Evolutionary conservation across 306 rosid genomes (phyloP), one percentile per base, ranked within the genome.

Genomic region (Comarum palustre): DNA sequence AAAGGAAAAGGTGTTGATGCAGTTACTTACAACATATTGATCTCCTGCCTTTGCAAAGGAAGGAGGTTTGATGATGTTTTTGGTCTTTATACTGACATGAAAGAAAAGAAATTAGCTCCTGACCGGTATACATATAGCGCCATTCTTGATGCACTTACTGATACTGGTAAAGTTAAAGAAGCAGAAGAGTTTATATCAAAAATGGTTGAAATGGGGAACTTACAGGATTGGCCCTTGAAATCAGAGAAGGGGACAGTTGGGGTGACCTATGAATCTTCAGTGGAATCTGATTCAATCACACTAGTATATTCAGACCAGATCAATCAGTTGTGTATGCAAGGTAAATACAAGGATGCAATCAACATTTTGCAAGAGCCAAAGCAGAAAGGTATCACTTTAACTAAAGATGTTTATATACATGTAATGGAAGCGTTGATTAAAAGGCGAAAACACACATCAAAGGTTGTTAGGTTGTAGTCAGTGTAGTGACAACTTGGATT

Each of bases 1-100:
- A 85, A 86, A 84, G 96, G 84, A 62, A 88, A 85, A 75, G 74
- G 80, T 17, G 36, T 88, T 22, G 87, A 93, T 73, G 78, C 36
- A n/a, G 91, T 94, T 75, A 87, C 96, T 5, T 93, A 93, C 82
- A 93, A 93, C 76, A 93, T 89, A 25, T 65, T 93, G 82, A 89
- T 93, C 75, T 86, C 98, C 20, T 63, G 84, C 62, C 80, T 89
- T 51, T 91, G 98, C 92, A 89, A 86, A 76, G 89, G 81, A 77
- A 82, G 84, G 75, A 88, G 84, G 81, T 81, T 90, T 52, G 88
- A 84, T 32, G 88, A 87, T 29, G 98, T 85, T 6, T 84, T 84
- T 48, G 82, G 72, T 73, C 94, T 93, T 73, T 66, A 85, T 41
- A 59, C 64, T 8, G 96, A 89, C 77, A 93, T 93, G 96, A 85